A percentile compares a stretch with the other conserved stretches of the same genome.
These are phyloP conservation scores for Phaeotremella skinneri DNA, from an alignment of 768 basidiomycete species.

Conservation along the genomic window DNA sequence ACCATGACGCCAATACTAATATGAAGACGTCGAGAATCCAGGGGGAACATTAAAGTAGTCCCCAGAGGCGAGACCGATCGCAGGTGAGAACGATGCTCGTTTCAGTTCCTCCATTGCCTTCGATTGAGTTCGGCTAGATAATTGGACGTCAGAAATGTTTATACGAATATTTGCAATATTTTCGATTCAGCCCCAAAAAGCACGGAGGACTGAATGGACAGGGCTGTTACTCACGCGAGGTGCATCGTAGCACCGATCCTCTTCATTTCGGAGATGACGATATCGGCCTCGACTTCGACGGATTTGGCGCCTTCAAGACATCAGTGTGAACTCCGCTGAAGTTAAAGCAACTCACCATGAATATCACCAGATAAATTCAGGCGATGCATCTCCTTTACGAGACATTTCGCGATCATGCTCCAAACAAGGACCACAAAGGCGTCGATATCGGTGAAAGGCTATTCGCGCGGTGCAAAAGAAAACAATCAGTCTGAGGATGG, in stretches of 20 bases:
- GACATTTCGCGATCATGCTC: conserved; percentile 34
- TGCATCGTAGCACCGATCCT: conserved; percentile 22
- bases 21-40: background rate
- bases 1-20: too few relatives aligned
- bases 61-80: background rate
- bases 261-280: conserved; percentile 18
- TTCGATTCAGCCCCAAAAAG: too few relatives aligned
- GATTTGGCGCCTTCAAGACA: conserved; percentile 6
- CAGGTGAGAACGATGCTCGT: background rate
- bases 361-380: conserved; percentile 14
- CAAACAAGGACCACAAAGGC: conserved; percentile 34
- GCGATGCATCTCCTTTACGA: conserved; percentile 40
- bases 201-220: background rate
- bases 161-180: background rate
- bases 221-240: conserved; percentile 18
- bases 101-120: conserved; percentile 26
- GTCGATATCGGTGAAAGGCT: conserved; percentile 40
- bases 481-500: background rate
- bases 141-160: background rate
- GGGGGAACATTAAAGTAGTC: conserved; percentile 2
- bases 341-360: conserved; percentile 11
- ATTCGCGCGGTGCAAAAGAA: background rate
- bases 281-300: conserved; percentile 18
- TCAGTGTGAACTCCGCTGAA: background rate
- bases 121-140: conserved; percentile 14